A percentile compares a stretch with the other conserved stretches of the same genome.
Evolutionary conservation across 371 early-diverging fungal genomes (phyloP).

Genomic region (Lichtheimia hyalospora): DNA sequence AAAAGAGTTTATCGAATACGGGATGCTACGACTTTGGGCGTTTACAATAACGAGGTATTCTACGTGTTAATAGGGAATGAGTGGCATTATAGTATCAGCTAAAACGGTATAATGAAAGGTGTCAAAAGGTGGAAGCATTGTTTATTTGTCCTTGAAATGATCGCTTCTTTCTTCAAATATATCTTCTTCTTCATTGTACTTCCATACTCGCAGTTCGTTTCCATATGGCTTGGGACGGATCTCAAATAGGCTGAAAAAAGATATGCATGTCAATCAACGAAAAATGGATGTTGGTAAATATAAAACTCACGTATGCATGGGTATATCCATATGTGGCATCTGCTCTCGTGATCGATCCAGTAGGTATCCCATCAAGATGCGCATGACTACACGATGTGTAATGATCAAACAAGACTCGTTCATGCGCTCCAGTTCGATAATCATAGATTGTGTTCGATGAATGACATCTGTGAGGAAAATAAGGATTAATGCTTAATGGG

Average conservation of each 20-base stretch:
- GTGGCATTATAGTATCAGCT: no score
- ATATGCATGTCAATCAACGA: neutral
- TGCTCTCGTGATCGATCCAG: conserved; percentile 68
- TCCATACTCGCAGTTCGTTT: conserved; percentile 60
- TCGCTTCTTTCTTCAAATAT: conserved; percentile 34
- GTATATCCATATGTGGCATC: conserved; percentile 63
- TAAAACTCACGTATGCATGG: conserved; percentile 45
- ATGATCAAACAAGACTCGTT: conserved; percentile 70
- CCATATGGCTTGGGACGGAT: conserved; percentile 82
- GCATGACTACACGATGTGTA: conserved; percentile 70
- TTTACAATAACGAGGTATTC: no score
- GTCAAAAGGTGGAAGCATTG: no score
- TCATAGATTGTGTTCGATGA: conserved; percentile 76
- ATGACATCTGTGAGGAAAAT: conserved; percentile 66
- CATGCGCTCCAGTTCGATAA: conserved; percentile 86
- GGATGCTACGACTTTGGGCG: no score
- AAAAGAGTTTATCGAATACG: no score
- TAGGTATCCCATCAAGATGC: conserved; percentile 79
- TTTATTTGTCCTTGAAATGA: no score
- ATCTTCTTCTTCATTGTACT: conserved; percentile 54
- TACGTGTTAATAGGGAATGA: no score
- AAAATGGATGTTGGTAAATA: neutral
- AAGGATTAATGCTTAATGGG: neutral
- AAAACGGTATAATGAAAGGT: no score
- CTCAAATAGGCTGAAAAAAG: conserved; percentile 35